Base-by-base conservation (phyloP, 768 basidiomycete species). In the Collybia sp. region DNA sequence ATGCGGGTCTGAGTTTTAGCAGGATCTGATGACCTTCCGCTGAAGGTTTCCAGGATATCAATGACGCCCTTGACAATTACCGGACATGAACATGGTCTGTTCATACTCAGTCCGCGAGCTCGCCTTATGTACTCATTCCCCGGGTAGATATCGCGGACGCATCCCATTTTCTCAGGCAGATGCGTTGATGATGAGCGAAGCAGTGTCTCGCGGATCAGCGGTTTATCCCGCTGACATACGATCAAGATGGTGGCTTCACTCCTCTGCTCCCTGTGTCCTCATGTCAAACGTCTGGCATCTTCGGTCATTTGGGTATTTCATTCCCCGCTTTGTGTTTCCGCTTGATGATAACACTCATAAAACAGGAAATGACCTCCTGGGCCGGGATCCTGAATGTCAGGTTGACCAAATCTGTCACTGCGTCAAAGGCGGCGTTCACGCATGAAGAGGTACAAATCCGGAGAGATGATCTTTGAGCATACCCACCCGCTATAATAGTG, bases 211-310 rank as follows among this genome's bases (percentile, higher is more conserved):
- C 49, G 95, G 95, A 4, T 97, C 95, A 5, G 97, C 95, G 0
- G 95, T 99, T 1, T 99, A 98, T 62, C 80, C 98, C 2, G 95
- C 97, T 5, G 95, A 99, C 71, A 95, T 93, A 65, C 89, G 95
- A 93, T 99, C 42, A 95, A 98, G 69, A 99, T 99, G 95, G 73
- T 99, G 40, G 95, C 95, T 0, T 72, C 84, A 2, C 74, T 99
- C 57, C 67, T 99, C 11, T 99, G 95, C 61, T 95, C 93, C 5
- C 71, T 99, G 33, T 67, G 96, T 40, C 93, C 94, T 0, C 79
- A 86, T 56, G 94, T 99, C 5, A 95, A 98, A 66, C 76, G 96
- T 19, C 64, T 99, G 38, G 96, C 95, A 2, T 98, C 98, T 61
- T 94, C 92, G 0, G 88, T 83, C 10, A 88, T 99, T 44, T 99